Conservation (phyloP, 305 asterid species). For the Fraxinus paxiana region DNA sequence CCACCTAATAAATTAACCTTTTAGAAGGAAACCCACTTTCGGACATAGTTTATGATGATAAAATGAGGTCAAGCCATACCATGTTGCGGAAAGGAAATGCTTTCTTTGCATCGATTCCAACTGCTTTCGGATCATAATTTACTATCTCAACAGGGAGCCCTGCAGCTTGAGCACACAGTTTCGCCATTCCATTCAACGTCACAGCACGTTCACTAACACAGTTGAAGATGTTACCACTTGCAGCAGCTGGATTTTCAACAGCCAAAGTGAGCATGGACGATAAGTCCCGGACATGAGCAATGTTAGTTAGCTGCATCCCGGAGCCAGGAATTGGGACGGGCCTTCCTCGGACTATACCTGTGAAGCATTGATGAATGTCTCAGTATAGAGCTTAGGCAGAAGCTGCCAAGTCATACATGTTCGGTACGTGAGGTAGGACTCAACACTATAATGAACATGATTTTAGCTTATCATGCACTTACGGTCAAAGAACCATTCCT, state of each 20-base stretch:
- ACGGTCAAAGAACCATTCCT: slow-evolving; percentile 99
- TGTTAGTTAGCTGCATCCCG: slow-evolving; percentile 84
- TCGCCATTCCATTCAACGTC: slow-evolving; percentile 86
- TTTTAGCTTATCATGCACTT: slow-evolving; percentile 29
- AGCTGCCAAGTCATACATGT: background rate
- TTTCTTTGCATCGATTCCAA: slow-evolving; percentile 81
- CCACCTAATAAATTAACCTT: background rate
- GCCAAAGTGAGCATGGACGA: slow-evolving; percentile 77
- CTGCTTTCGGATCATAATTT: slow-evolving; percentile 79
- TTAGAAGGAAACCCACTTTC: background rate
- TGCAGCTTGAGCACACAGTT: slow-evolving; percentile 74
- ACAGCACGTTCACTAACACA: slow-evolving; percentile 89
- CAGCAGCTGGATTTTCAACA: slow-evolving; percentile 64
- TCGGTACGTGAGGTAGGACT: background rate
- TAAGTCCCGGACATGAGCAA: slow-evolving; percentile 77
- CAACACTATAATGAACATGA: background rate
- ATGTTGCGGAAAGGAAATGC: slow-evolving; percentile 94
- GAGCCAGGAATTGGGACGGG: slow-evolving; percentile 83
- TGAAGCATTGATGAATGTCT: slow-evolving; percentile 15
- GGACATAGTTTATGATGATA: background rate
- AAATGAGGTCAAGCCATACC: slow-evolving; percentile 40
- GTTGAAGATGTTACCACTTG: slow-evolving; percentile 75
- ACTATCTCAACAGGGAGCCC: slow-evolving; percentile 73
- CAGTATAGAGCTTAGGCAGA: slow-evolving; percentile 19
- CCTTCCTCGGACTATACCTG: slow-evolving; percentile 83